Evolutionary conservation across 2,329 filamentous ascomycete species (phyloP).

Genomic region (Lasiodiplodia theobromae): DNA sequence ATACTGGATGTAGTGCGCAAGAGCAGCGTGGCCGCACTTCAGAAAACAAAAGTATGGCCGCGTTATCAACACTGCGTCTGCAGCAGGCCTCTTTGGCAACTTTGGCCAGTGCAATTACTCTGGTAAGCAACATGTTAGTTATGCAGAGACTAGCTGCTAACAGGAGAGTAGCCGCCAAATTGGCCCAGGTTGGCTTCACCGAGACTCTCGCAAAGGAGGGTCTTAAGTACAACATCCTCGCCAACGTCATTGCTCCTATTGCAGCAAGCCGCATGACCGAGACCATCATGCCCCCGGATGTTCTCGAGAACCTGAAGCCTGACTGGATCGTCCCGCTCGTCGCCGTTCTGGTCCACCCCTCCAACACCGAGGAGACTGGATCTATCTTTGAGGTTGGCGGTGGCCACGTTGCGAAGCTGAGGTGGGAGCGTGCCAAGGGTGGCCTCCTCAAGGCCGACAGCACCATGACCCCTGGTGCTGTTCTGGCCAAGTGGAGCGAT

Average conservation of each 20-base stretch:
- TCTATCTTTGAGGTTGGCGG: slow-evolving; percentile 93
- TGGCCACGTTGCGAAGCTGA: slow-evolving; percentile 88
- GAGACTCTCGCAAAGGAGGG: slow-evolving; percentile 98
- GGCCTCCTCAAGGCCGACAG: slow-evolving; percentile 88
- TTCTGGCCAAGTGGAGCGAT: slow-evolving; percentile 88
- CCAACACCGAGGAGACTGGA: slow-evolving; percentile 82
- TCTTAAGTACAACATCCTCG: slow-evolving; percentile 95
- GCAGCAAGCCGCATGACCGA: slow-evolving; percentile 95
- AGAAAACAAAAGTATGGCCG: slow-evolving; percentile 98
- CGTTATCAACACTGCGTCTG: slow-evolving; percentile 96
- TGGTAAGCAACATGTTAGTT: slow-evolving; percentile 51
- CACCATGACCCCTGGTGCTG: slow-evolving; percentile 83
- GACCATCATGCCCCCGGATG: slow-evolving; percentile 93
- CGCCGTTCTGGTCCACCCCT: slow-evolving; percentile 84
- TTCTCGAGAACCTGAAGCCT: slow-evolving; percentile 83
- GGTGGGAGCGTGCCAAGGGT: slow-evolving; percentile 93
- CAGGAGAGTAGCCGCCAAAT: slow-evolving; percentile 74
- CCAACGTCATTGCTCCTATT: slow-evolving; percentile 94
- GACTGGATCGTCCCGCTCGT: slow-evolving; percentile 96
- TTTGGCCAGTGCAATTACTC: slow-evolving; percentile 98
- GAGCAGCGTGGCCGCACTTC: slow-evolving; percentile 96
- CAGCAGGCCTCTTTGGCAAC: slow-evolving; percentile 91
- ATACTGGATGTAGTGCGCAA: slow-evolving; percentile 66
- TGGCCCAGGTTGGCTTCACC: slow-evolving; percentile 94
- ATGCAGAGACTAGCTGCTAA: slow-evolving; percentile 36